Base-by-base conservation (phyloP, 2,329 filamentous ascomycete genomes). In the Aspergillus aculeatinus region DNA sequence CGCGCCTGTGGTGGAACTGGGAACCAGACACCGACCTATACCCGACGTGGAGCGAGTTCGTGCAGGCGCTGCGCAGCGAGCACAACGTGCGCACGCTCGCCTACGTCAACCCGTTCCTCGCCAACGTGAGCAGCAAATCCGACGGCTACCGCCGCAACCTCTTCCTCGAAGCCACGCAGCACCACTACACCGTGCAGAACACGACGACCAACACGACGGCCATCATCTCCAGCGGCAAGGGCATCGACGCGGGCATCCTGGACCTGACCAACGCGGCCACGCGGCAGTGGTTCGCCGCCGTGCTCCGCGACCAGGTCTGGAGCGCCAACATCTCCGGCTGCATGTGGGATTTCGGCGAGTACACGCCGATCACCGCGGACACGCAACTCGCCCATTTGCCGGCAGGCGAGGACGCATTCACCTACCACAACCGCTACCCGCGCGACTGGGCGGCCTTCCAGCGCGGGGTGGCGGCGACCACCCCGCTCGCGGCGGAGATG, bases 1-100 rank as follows among this genome's bases (percentile, higher is more conserved):
- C 71, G 16, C 68, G 74, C 31, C 67, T 77, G 2, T 76, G 74
- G 74, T 77, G 74, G 74, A 77, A 77, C 58, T 76, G 74, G 74
- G 74, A 77, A 60, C 66, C 70, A 19, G 74, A 77, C 55, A 63
- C 64, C 10, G 57, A 62, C 5, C 67, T 76, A 1, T 77, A 76
- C 56, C 74, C 74, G 0, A 69, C 63, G 1, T 76, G 73, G 74
- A 62, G 62, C n/a, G 57, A 72, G 5, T 76, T 75, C 53, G 74
- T 76, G 33, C 33, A 35, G 33, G 33, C 5, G 2, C 33, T 35
- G 33, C 33, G 33, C 33, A 16, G 11, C 33, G 33, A 35, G 33
- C 33, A 35, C 11, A 16, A 16, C 14, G 33, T 35, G 11, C 33
- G 33, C 33, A 35, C 33, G 5, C 33, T 35, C 11, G 33, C 33